Evolutionary conservation across 2,329 filamentous ascomycete species (phyloP), one percentile per base, ranked within the genome.

Genomic region (Venturia nashicola): DNA sequence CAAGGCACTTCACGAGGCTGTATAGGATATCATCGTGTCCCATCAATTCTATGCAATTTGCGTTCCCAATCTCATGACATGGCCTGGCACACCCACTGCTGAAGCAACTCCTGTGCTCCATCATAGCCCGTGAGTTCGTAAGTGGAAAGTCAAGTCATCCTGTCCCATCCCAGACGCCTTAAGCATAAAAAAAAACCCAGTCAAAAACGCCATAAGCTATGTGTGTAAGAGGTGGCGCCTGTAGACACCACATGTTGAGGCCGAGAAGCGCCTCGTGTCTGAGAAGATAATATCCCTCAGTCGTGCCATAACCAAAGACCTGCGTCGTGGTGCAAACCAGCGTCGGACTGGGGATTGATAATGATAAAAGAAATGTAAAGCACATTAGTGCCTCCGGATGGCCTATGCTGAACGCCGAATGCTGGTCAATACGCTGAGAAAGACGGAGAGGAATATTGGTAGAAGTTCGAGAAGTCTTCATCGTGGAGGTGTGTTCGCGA

Each of bases 1-100:
- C 51, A n/a, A n/a, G 27, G 51, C 51, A 36, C 39, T 57, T n/a
- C 23, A 20, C 12, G 46, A 51, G 46, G 46, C 51, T 57, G 34
- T 36, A 14, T 36, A 57, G 27, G 51, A 57, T 57, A 57, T 57
- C 51, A 36, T 57, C 51, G 27, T 55, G 11, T 20, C 48, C 48
- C 48, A 34, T 57, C 51, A 36, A 57, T n/a, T 57, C 51, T 57
- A 57, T 36, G 27, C 51, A 57, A 57, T 57, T 57, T 57, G 51
- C 51, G 20, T 51, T 57, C 32, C 51, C 51, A 57, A 57, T 57
- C 32, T 36, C 51, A 36, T 36, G 51, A n/a, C 39, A 51, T 27
- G n/a, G 32, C 51, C 51, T 57, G 32, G 16, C 16, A 16, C 36
- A 7, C 23, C 51, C 32, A 18, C 5, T 34, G 27, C 27, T 57